Evolutionary conservation across 768 basidiomycete genomes (phyloP).

Genomic region (Krasilnikovozyma curviuscula): DNA sequence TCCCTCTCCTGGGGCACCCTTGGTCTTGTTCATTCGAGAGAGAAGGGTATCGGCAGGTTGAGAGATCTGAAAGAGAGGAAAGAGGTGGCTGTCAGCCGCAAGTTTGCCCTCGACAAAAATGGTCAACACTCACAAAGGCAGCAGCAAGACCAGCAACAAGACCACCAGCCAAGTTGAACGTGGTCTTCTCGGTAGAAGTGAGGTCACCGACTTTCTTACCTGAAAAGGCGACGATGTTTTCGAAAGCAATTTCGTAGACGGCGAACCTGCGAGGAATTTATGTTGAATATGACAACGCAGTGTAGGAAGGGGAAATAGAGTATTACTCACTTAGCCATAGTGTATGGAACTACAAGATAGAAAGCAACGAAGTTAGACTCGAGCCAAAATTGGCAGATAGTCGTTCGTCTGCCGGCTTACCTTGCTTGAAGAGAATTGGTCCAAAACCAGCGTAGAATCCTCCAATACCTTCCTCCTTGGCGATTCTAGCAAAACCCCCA

Average conservation of each 20-base stretch:
- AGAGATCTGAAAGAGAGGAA: conserved; percentile 37
- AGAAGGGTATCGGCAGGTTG: conserved; percentile 89
- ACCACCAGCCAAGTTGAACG: conserved; percentile 74
- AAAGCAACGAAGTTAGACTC: background rate
- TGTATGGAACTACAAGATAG: conserved; percentile 31
- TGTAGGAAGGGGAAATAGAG: background rate
- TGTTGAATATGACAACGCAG: background rate
- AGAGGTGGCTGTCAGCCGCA: conserved; percentile 25
- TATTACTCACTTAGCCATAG: conserved; percentile 45
- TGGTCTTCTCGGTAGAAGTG: conserved; percentile 26
- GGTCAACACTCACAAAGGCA: conserved; percentile 30
- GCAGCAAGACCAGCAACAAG: conserved; percentile 90
- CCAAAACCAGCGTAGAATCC: conserved; percentile 33
- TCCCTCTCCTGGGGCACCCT: conserved; percentile 29
- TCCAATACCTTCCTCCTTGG: conserved; percentile 27
- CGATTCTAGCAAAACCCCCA: conserved; percentile 28
- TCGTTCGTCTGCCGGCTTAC: conserved; percentile 40
- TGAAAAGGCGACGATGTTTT: conserved; percentile 62
- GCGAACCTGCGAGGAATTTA: too few species aligned
- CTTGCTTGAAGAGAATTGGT: conserved; percentile 41
- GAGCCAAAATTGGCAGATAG: background rate
- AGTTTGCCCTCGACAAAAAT: background rate
- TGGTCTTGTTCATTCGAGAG: conserved; percentile 77
- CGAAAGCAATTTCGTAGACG: conserved; percentile 85
- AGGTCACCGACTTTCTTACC: conserved; percentile 61